phyloP scores from a whole-genome alignment of 768 basidiomycete species.

The Lyophyllum semitale region DNA sequence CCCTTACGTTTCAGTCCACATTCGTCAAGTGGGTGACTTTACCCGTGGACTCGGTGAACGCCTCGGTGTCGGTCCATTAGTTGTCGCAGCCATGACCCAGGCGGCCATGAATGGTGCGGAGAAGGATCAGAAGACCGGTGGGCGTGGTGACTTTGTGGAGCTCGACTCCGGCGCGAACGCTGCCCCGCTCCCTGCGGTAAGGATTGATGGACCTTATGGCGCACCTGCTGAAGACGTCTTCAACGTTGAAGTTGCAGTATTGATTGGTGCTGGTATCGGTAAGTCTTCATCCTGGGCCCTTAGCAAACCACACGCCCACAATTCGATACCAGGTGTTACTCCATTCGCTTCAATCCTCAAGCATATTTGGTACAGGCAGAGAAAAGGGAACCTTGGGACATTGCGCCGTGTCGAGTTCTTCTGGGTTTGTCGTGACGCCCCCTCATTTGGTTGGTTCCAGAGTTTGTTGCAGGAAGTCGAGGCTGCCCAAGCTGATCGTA shows the following conservation, averaged over 20 bases:
- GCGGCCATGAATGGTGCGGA: slow-evolving; percentile 78
- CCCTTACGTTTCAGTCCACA: slow-evolving; percentile 88
- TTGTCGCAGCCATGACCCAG: slow-evolving; percentile 77
- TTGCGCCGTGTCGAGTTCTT: slow-evolving; percentile 92
- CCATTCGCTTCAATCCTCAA: slow-evolving; percentile 95
- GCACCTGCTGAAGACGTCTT: slow-evolving; percentile 93
- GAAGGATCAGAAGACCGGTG: slow-evolving; percentile 50
- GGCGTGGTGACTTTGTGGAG: slow-evolving; percentile 82
- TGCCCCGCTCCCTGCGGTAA: slow-evolving; percentile 63
- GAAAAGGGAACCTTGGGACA: slow-evolving; percentile 71
- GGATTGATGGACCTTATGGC: slow-evolving; percentile 92
- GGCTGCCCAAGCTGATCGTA: slow-evolving; percentile 85
- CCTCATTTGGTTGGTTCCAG: slow-evolving; percentile 99
- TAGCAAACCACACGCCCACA: slow-evolving; percentile 3
- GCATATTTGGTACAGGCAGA: slow-evolving; percentile 94
- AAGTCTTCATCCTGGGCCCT: slow-evolving; percentile 21
- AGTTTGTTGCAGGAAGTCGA: slow-evolving; percentile 86
- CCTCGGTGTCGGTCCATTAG: slow-evolving; percentile 77
- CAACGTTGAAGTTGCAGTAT: slow-evolving; percentile 81
- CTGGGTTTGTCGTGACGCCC: slow-evolving; percentile 92
- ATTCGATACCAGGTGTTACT: slow-evolving; percentile 65
- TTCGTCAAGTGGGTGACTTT: slow-evolving; percentile 92
- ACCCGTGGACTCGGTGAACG: slow-evolving; percentile 83
- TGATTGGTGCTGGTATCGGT: slow-evolving; percentile 95
- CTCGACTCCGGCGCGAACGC: slow-evolving; percentile 54